Base-by-base conservation (phyloP, 1,284 basidiomycete species). In the Ceratobasidium sp. region DNA sequence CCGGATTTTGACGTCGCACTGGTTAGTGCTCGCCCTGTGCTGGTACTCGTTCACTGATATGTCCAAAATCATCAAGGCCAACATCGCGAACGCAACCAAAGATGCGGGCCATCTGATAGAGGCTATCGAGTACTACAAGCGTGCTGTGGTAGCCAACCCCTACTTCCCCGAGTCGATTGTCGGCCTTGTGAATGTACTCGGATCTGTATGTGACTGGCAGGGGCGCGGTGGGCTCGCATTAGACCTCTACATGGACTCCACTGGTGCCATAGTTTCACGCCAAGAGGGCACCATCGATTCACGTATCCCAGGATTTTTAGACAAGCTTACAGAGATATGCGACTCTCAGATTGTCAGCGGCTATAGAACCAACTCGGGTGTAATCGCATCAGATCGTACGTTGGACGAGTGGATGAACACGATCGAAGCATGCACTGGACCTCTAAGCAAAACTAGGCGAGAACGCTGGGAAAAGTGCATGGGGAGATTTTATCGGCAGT, bases 1-100 rank as follows among this genome's bases (percentile, higher is more conserved):
- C 90, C 91, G 2, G 87, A 88, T 80, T 89, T 89, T 77, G 91
- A 91, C 73, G 88, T 91, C 68, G 91, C 91, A 0, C 84, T 91
- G 12, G 90, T 90, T 23, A 91, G 92, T 79, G 40, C 42, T 44
- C 63, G 33, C 12, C 2, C 39, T 26, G 15, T 20, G 44, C 1
- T 44, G 44, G 23, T 10, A 7, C 51, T 55, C 63, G 28, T 44
- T 26, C 28, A 4, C 51, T 49, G 9, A 58, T 26, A 44, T 46
- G 2, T 55, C 44, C 13, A 23, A 46, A 42, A n/a, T 20, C 20
- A n/a, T 44, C 7, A 23, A 46, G 33, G 39, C 40, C 58, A 53
- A 79, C 55, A 42, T 73, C 18, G 75, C 39, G 18, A 82, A 81
- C 67, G 75, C 75, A n/a, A 68, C 63, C 26, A 77, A 77, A 42